Conservation (phyloP, 495 filamentous ascomycete genomes). For the Xylaria intraflava region DNA sequence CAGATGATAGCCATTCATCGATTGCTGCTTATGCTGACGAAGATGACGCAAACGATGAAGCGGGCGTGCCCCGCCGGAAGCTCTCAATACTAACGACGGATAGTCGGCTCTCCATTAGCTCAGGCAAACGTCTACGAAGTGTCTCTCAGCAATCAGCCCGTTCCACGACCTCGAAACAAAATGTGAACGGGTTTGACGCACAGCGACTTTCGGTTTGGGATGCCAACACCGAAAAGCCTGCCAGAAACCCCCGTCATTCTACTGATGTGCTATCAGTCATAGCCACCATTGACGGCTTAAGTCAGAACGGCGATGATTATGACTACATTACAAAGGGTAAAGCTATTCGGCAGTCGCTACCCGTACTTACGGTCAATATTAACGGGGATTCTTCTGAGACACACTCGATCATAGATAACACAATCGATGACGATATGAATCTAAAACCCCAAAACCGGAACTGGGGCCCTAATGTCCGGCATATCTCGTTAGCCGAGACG, state of each 20-base stretch:
- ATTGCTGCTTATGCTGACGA: conserved; percentile 57
- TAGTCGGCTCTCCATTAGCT: conserved; percentile 43
- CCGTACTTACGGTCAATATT: conserved; percentile 24
- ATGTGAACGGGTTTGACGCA: conserved; percentile 17
- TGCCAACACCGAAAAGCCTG: conserved; percentile 38
- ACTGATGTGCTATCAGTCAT: conserved; percentile 41
- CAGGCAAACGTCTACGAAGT: conserved; percentile 36
- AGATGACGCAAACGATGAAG: conserved; percentile 38
- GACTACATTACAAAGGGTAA: conserved; percentile 5
- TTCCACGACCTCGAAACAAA: conserved; percentile 10
- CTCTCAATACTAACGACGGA: conserved; percentile 27
- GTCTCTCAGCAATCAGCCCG: conserved; percentile 38
- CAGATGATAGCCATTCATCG: conserved; percentile 48
- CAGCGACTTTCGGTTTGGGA: conserved; percentile 21
- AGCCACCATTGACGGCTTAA: conserved; percentile 49
- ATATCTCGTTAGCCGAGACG: conserved; percentile 20
- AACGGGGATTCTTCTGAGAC: conserved; percentile 1
- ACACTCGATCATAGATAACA: neutral
- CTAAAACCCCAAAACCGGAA: neutral
- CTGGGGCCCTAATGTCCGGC: conserved; percentile 9
- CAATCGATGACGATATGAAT: neutral
- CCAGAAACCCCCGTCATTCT: conserved; percentile 12
- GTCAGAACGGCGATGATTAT: conserved; percentile 29
- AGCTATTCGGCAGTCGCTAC: neutral
- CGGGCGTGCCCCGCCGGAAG: conserved; percentile 15